phyloP scores from a whole-genome alignment of 305 asterid genomes.

The Galium porrigens region DNA sequence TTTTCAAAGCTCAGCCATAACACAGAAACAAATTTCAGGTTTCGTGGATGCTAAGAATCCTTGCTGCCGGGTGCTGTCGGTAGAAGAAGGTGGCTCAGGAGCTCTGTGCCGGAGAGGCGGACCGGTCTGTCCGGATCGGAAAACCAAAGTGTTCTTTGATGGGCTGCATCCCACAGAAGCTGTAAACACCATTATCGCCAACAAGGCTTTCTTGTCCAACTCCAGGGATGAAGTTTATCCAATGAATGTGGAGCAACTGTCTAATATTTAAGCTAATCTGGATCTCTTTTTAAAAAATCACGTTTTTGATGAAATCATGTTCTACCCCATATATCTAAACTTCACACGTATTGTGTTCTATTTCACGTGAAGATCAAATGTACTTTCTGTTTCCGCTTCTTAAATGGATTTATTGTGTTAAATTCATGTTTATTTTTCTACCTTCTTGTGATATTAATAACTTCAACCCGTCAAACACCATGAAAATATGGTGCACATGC shows the following conservation, averaged over 20 bases:
- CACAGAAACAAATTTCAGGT: conserved; percentile 20
- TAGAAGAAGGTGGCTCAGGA: conserved; percentile 30
- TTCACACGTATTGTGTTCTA: background rate
- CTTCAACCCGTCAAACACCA: too few species aligned
- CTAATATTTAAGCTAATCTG: conserved; percentile 15
- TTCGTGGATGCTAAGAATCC: conserved; percentile 28
- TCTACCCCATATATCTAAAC: background rate
- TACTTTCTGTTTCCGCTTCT: too few species aligned
- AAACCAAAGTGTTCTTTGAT: conserved; percentile 39
- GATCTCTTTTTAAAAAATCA: background rate
- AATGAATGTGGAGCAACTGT: conserved; percentile 33
- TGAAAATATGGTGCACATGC: too few species aligned
- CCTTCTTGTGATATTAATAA: too few species aligned
- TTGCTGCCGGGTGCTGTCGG: conserved; percentile 39
- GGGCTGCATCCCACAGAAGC: conserved; percentile 74
- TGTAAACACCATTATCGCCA: conserved; percentile 38
- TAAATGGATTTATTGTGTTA: too few species aligned
- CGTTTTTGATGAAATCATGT: background rate
- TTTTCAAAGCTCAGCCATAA: too few species aligned
- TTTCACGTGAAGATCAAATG: background rate
- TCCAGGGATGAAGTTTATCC: conserved; percentile 43
- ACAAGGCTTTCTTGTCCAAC: conserved; percentile 39
- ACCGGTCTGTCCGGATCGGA: conserved; percentile 31
- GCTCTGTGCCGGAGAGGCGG: conserved; percentile 49
- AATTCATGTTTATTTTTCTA: too few species aligned